A percentile compares a stretch with the other conserved stretches of the same genome.
Evolutionary conservation across 371 early-diverging fungal genomes (phyloP).

Genomic region (Mucor circinelloides): DNA sequence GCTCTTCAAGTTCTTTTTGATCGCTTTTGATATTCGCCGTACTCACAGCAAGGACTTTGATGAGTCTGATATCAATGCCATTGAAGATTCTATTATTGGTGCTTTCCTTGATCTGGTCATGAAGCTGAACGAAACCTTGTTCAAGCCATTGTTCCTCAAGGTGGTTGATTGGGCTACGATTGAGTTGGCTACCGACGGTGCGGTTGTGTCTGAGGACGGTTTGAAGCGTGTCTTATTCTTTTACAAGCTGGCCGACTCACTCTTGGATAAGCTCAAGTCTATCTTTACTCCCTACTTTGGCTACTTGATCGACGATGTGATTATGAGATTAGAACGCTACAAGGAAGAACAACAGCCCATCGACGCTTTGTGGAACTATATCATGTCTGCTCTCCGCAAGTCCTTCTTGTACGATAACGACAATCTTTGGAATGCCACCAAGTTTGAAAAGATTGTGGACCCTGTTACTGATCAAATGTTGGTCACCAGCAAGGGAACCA

Average conservation of each 20-base stretch:
- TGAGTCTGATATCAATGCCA: slow-evolving; percentile 44
- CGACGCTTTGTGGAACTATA: slow-evolving; percentile 60
- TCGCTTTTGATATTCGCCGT: slow-evolving; percentile 71
- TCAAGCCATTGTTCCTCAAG: slow-evolving; percentile 92
- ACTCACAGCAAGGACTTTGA: slow-evolving; percentile 31
- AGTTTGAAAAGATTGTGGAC: slow-evolving; percentile 72
- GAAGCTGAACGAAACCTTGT: slow-evolving; percentile 91
- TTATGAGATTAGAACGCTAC: slow-evolving; percentile 60
- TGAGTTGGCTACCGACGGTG: slow-evolving; percentile 46
- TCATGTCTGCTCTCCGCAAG: slow-evolving; percentile 66
- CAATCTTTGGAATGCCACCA: slow-evolving; percentile 73
- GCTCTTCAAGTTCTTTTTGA: slow-evolving; percentile 81
- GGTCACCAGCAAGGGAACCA: slow-evolving; percentile 50
- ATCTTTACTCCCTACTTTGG: slow-evolving; percentile 86
- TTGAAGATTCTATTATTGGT: slow-evolving; percentile 71
- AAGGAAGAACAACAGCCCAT: slow-evolving; percentile 42
- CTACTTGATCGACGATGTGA: slow-evolving; percentile 75
- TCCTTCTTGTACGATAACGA: slow-evolving; percentile 75
- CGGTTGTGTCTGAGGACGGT: slow-evolving; percentile 38
- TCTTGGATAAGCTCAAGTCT: slow-evolving; percentile 80
- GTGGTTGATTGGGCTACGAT: slow-evolving; percentile 88
- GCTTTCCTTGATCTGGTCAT: slow-evolving; percentile 83
- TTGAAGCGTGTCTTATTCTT: slow-evolving; percentile 74
- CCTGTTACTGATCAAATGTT: slow-evolving; percentile 77
- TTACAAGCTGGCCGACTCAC: slow-evolving; percentile 72